phyloP scores from a whole-genome alignment of 192 early-diverging fungal genomes.

The Gryganskiella cystojenkinii region DNA sequence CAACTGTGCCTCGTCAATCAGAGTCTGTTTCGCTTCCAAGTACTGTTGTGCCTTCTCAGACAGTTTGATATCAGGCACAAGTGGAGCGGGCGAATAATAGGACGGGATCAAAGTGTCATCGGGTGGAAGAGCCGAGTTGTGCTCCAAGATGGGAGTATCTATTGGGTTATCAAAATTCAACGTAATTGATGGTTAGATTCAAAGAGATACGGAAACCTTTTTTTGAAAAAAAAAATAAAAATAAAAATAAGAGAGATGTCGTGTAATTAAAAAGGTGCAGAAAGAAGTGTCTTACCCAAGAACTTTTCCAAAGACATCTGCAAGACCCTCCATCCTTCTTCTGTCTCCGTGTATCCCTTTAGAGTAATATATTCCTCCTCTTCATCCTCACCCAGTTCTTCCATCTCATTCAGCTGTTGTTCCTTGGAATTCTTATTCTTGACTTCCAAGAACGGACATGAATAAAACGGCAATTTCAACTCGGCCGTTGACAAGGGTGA shows the following conservation, averaged over 20 bases:
- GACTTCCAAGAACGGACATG: slow-evolving; percentile 37
- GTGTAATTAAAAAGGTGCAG: too few relatives aligned
- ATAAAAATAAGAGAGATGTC: too few relatives aligned
- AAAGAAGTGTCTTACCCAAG: slow-evolving; percentile 30
- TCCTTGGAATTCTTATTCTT: too few relatives aligned
- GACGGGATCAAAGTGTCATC: slow-evolving; percentile 40
- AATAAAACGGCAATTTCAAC: background rate
- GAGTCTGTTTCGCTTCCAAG: slow-evolving; percentile 23
- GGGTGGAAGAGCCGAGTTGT: slow-evolving; percentile 29
- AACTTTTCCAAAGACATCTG: slow-evolving; percentile 29
- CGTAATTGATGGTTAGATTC: too few relatives aligned
- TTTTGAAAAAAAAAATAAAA: too few relatives aligned
- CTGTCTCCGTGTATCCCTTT: slow-evolving; percentile 46
- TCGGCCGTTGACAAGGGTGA: too few relatives aligned
- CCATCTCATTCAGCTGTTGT: background rate
- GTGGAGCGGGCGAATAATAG: slow-evolving; percentile 11
- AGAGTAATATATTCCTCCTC: slow-evolving; percentile 11
- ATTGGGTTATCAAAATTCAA: too few relatives aligned
- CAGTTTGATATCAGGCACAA: slow-evolving; percentile 14
- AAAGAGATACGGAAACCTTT: too few relatives aligned
- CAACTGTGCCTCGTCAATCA: slow-evolving; percentile 30
- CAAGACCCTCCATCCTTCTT: slow-evolving; percentile 36
- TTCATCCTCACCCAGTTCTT: background rate
- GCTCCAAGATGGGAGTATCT: slow-evolving; percentile 22
- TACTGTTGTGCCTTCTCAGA: slow-evolving; percentile 37